Evolutionary conservation across 1,284 basidiomycete genomes (phyloP).

Genomic region (Laetiporus sulphureus): DNA sequence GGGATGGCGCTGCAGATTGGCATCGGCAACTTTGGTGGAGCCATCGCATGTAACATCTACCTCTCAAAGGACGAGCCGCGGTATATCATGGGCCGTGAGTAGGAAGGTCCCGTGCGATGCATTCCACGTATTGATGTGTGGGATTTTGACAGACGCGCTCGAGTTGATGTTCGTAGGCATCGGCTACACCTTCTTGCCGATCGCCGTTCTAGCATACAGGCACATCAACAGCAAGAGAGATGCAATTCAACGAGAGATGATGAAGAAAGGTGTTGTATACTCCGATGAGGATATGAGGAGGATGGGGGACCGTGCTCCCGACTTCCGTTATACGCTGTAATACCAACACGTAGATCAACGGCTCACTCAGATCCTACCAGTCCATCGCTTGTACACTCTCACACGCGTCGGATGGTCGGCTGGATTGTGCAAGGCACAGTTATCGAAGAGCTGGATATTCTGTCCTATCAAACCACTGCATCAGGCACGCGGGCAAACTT

Average conservation of each 20-base stretch:
- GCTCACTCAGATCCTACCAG: too few species aligned
- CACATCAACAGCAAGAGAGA: slow-evolving; percentile 44
- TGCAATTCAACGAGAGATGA: slow-evolving; percentile 10
- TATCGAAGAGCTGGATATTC: too few species aligned
- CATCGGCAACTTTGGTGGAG: slow-evolving; percentile 50
- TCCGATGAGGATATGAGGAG: slow-evolving; percentile 34
- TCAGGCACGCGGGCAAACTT: too few species aligned
- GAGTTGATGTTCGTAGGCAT: slow-evolving; percentile 64
- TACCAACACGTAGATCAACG: too few species aligned
- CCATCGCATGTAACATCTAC: slow-evolving; percentile 56
- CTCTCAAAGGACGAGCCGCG: slow-evolving; percentile 49
- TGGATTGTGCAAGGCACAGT: too few species aligned
- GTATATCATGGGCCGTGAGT: slow-evolving; percentile 54
- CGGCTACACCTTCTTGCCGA: slow-evolving; percentile 46
- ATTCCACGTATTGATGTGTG: too few species aligned
- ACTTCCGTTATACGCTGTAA: slow-evolving; percentile 55
- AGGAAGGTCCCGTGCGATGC: too few species aligned
- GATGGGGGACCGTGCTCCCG: slow-evolving; percentile 58
- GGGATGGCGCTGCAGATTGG: slow-evolving; percentile 61
- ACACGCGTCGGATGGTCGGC: too few species aligned
- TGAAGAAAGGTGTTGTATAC: slow-evolving; percentile 11
- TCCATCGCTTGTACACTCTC: too few species aligned
- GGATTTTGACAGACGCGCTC: slow-evolving; percentile 41
- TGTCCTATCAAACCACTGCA: too few species aligned
- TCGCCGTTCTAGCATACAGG: slow-evolving; percentile 43